Percentiles rank a stretch among this genome's conserved stretches.
Evolutionary conservation across 2,329 filamentous ascomycete species (phyloP).

Genomic region (Cercospora citrullina): DNA sequence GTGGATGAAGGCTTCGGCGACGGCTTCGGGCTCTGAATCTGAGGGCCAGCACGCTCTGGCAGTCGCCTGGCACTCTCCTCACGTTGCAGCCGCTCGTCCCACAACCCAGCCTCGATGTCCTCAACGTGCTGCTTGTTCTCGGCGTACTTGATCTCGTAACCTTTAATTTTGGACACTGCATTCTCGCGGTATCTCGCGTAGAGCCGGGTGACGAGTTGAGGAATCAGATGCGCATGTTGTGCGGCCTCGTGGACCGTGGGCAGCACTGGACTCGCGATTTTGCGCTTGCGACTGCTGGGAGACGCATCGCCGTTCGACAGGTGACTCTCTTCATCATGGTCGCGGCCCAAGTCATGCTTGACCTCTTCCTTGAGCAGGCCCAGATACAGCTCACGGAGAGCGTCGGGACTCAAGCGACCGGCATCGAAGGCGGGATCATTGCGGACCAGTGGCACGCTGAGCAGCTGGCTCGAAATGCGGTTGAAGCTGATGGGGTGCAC

Average conservation of each 20-base stretch:
- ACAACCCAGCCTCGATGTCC: slow-evolving; percentile 63
- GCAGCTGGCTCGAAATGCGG: slow-evolving; percentile 72
- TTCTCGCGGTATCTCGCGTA: slow-evolving; percentile 73
- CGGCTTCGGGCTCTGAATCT: slow-evolving; percentile 28
- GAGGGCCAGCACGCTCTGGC: slow-evolving; percentile 15
- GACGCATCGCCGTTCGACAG: slow-evolving; percentile 52
- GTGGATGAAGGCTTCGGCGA: slow-evolving; percentile 30
- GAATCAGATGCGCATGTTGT: slow-evolving; percentile 67
- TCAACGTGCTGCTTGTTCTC: slow-evolving; percentile 65
- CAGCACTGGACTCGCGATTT: slow-evolving; percentile 64
- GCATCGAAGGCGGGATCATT: slow-evolving; percentile 71
- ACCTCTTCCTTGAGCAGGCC: slow-evolving; percentile 73
- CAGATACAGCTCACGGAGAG: slow-evolving; percentile 76
- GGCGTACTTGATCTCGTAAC: slow-evolving; percentile 68
- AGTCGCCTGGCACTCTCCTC: slow-evolving; percentile 10
- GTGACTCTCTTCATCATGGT: slow-evolving; percentile 29
- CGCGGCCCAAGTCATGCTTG: slow-evolving; percentile 43
- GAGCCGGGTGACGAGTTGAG: slow-evolving; percentile 68
- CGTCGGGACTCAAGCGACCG: slow-evolving; percentile 71
- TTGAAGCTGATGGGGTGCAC: slow-evolving; percentile 64
- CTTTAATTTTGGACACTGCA: slow-evolving; percentile 67
- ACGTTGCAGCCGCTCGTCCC: slow-evolving; percentile 47
- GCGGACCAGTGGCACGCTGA: slow-evolving; percentile 70
- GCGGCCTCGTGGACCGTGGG: slow-evolving; percentile 67
- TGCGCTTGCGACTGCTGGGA: slow-evolving; percentile 67